Conservation (phyloP, 2,329 filamentous ascomycete species). For the Phaeosphaeriaceae sp. region DNA sequence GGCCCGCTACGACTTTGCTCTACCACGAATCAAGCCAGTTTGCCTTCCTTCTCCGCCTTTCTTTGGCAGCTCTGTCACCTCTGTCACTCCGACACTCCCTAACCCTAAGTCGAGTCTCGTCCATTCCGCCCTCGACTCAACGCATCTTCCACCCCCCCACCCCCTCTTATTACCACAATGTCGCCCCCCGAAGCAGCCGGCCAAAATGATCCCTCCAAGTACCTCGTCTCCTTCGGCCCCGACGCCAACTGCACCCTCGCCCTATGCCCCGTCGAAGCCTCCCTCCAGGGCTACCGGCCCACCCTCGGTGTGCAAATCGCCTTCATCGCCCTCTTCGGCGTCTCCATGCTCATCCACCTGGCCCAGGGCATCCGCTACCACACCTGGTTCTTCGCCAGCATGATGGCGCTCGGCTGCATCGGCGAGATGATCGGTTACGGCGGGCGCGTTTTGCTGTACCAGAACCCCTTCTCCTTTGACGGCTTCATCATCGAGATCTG, state of each 20-base stretch:
- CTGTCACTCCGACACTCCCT: no score
- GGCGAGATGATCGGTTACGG: slow-evolving; percentile 14
- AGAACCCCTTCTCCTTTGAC: slow-evolving; percentile 19
- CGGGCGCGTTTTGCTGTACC: slow-evolving; percentile 13
- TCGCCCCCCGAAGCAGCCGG: no score
- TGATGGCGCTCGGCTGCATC: slow-evolving; percentile 8
- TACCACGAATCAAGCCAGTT: no score
- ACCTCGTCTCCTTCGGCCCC: slow-evolving; percentile 1
- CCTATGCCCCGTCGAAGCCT: slow-evolving; percentile 7
- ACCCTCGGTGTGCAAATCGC: slow-evolving; percentile 4
- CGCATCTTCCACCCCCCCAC: no score
- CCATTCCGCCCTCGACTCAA: no score
- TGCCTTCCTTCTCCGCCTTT: no score
- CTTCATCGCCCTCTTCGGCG: slow-evolving; percentile 9
- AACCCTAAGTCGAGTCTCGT: no score
- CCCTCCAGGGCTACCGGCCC: slow-evolving; percentile 13
- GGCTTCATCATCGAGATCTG: slow-evolving; percentile 14
- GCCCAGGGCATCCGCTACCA: slow-evolving; percentile 9
- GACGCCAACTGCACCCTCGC: slow-evolving; percentile 16
- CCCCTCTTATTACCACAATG: no score
- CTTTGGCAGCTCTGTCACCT: no score
- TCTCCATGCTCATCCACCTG: slow-evolving; percentile 4
- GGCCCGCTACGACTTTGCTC: no score
- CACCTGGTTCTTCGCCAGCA: slow-evolving; percentile 4
- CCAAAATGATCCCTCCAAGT: no score